phyloP scores from a whole-genome alignment of 495 filamentous ascomycete genomes.

The Trypethelium eluteriae region DNA sequence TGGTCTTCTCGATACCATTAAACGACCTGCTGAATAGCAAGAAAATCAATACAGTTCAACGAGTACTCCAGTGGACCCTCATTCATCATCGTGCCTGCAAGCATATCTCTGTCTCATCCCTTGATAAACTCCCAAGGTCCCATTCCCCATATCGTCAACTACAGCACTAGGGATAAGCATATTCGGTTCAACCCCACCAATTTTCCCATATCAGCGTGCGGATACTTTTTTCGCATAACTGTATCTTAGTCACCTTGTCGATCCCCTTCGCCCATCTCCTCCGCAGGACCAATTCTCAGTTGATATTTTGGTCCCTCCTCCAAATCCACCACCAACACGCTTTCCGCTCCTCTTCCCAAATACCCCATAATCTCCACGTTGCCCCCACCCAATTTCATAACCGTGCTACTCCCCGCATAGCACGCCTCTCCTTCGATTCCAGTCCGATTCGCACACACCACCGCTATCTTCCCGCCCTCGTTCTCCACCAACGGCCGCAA shows the following conservation, averaged over 20 bases:
- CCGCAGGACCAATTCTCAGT: neutral
- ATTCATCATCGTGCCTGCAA: too few relatives aligned
- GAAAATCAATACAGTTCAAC: too few relatives aligned
- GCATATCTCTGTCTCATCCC: too few relatives aligned
- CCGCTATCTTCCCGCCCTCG: slow-evolving; percentile 46
- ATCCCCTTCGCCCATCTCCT: neutral
- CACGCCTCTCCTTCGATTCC: slow-evolving; percentile 47
- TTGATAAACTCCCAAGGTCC: too few relatives aligned
- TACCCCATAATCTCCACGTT: slow-evolving; percentile 61
- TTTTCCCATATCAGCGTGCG: too few relatives aligned
- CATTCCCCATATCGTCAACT: too few relatives aligned
- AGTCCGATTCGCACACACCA: slow-evolving; percentile 76
- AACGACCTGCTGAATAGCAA: too few relatives aligned
- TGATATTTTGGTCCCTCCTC: slow-evolving; percentile 19
- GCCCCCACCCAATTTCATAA: slow-evolving; percentile 64
- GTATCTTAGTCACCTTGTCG: neutral
- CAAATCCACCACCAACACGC: slow-evolving; percentile 58
- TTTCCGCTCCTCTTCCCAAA: slow-evolving; percentile 57
- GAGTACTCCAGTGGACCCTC: too few relatives aligned
- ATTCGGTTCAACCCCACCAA: too few relatives aligned
- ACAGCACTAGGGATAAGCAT: too few relatives aligned
- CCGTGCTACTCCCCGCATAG: slow-evolving; percentile 81
- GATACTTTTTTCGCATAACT: too few relatives aligned
- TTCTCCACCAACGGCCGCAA: slow-evolving; percentile 62
- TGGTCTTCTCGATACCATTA: too few relatives aligned